Evolutionary conservation across 2,329 filamentous ascomycete species (phyloP).

Genomic region (Xylariaceae sp.): DNA sequence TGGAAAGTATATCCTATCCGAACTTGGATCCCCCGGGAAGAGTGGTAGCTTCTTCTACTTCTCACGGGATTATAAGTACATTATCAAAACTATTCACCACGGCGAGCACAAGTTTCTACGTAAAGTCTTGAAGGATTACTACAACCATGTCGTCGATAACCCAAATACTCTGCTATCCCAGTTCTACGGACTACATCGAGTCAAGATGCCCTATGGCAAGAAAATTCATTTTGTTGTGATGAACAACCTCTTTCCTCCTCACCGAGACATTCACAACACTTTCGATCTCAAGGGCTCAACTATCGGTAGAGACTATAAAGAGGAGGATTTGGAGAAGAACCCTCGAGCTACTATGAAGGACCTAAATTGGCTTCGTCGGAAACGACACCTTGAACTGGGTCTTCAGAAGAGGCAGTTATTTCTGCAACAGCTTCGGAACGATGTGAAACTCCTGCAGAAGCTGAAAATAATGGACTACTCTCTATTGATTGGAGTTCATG

Average conservation of each 20-base stretch:
- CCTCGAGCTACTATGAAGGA: slow-evolving; percentile 93
- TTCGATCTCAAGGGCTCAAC: slow-evolving; percentile 98
- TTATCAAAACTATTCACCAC: slow-evolving; percentile 99
- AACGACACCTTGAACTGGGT: slow-evolving; percentile 82
- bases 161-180: slow-evolving; percentile 96
- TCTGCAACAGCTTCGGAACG: slow-evolving; percentile 79
- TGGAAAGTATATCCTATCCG: slow-evolving; percentile 96
- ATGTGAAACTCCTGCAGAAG: slow-evolving; percentile 80
- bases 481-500: slow-evolving; percentile 88
- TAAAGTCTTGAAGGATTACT: slow-evolving; percentile 86
- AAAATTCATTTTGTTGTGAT: slow-evolving; percentile 99
- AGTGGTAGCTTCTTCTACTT: slow-evolving; percentile 99
- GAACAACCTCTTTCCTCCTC: slow-evolving; percentile 98
- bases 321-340: slow-evolving; percentile 83
- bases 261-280: slow-evolving; percentile 94
- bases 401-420: slow-evolving; percentile 85
- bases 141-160: slow-evolving; percentile 85
- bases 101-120: slow-evolving; percentile 84
- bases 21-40: slow-evolving; percentile 94
- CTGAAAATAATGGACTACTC: slow-evolving; percentile 99
- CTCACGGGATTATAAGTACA: slow-evolving; percentile 98
- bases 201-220: slow-evolving; percentile 96
- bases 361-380: slow-evolving; percentile 87
- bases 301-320: slow-evolving; percentile 83
- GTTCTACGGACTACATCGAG: slow-evolving; percentile 93